Percentiles rank a stretch among this genome's conserved stretches.
Evolutionary conservation across 345 rosid genomes (phyloP).

Genomic region (Brassica juncea): DNA sequence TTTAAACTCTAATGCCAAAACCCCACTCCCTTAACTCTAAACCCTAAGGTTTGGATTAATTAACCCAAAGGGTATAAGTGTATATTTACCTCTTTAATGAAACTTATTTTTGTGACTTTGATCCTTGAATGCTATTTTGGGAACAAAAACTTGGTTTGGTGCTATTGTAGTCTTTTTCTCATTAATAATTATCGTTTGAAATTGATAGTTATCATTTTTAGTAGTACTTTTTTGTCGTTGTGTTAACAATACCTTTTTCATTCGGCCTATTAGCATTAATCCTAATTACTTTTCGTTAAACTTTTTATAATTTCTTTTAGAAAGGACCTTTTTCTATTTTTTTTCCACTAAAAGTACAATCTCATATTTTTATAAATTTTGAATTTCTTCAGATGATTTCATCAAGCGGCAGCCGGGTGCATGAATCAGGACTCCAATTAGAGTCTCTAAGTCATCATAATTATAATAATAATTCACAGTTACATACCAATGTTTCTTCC

Average conservation of each 20-base stretch:
- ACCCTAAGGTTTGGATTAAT: too few relatives aligned
- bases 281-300: not conserved
- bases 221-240: slow-evolving; percentile 17
- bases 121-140: too few relatives aligned
- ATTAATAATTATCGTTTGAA: not conserved
- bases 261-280: slow-evolving; percentile 12
- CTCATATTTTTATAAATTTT: slow-evolving; percentile 22
- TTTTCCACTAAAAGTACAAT: not conserved
- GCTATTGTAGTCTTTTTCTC: not conserved
- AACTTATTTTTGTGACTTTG: too few relatives aligned
- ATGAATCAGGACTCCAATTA: slow-evolving; percentile 48
- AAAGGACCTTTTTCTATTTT: slow-evolving; percentile 27
- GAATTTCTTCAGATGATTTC: slow-evolving; percentile 40
- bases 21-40: too few relatives aligned
- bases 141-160: too few relatives aligned
- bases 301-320: not conserved
- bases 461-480: slow-evolving; percentile 29
- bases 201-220: not conserved
- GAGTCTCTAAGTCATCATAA: slow-evolving; percentile 48
- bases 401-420: slow-evolving; percentile 48
- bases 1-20: too few relatives aligned
- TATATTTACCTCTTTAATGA: too few relatives aligned
- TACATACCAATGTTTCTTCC: slow-evolving; percentile 43
- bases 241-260: slow-evolving; percentile 1
- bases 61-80: too few relatives aligned